These are phyloP conservation scores for Sporisorium iseilematis-ciliati DNA, from an alignment of 1,284 basidiomycete species.

Conservation along the genomic window DNA sequence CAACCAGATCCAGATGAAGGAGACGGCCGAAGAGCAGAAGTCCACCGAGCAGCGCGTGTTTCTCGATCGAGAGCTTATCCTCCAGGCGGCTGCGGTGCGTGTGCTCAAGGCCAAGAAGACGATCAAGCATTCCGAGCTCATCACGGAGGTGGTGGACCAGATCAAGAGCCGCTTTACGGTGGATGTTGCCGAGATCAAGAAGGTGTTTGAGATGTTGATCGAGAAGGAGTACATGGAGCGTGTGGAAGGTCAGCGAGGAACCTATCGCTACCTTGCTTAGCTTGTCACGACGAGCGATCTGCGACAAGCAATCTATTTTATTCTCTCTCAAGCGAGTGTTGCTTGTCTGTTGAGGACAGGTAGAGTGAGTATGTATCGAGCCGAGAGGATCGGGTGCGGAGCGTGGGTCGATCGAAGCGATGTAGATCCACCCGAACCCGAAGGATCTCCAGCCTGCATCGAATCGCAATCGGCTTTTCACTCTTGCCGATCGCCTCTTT, in stretches of 20 bases:
- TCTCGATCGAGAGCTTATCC: conserved; percentile 83
- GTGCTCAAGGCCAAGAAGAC: conserved; percentile 68
- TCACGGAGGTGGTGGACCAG: conserved; percentile 64
- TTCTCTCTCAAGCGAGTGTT: not conserved
- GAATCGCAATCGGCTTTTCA: not conserved
- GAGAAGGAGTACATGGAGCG: conserved; percentile 68
- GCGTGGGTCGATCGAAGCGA: not conserved
- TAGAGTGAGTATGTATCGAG: not conserved
- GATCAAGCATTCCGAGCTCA: conserved; percentile 62
- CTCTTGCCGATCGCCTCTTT: not conserved
- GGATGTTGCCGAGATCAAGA: conserved; percentile 66
- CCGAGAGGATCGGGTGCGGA: not conserved
- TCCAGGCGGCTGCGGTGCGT: conserved; percentile 85
- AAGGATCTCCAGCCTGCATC: not conserved
- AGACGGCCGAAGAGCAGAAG: conserved; percentile 87
- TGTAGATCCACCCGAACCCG: not conserved
- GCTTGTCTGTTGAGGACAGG: not conserved
- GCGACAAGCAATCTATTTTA: not conserved
- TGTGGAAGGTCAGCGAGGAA: conserved; percentile 61
- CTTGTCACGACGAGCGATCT: too few relatives aligned
- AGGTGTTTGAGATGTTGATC: conserved; percentile 67
- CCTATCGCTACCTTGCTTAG: conserved; percentile 68
- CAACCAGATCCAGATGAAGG: conserved; percentile 94
- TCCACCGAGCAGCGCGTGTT: conserved; percentile 86
- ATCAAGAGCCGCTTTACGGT: conserved; percentile 63